Base-by-base conservation (phyloP, 2,329 filamentous ascomycete genomes). In the Aotearoamyces nothofagi region DNA sequence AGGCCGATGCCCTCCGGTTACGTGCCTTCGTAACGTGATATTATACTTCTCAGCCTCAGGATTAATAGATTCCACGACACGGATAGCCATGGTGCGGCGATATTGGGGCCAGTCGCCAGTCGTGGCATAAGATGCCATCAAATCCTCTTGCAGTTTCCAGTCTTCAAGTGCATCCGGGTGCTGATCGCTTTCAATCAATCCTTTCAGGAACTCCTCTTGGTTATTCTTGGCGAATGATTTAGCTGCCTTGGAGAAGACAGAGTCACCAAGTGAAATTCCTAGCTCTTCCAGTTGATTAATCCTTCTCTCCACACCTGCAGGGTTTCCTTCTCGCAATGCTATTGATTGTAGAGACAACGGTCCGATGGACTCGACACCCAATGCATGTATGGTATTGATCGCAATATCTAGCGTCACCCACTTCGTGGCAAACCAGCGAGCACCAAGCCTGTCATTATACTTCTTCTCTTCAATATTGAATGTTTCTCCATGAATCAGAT, bases 341-440 rank as follows among this genome's bases (percentile, higher is more conserved):
- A 93, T 70, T 25, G 86, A 76, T 38, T 84, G 78, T 12, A 93
- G 49, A 4, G 82, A 78, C 11, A 78, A 56, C 0, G 83, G 77
- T 0, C 84, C 84, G 36, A 93, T 76, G 19, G 61, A 57, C 26
- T 69, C 61, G 4, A 92, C 58, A 2, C 79, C 79, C 29, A 92
- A 66, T 42, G 78, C 69, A 32, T 66, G 61, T 11, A 90, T 57
- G 5, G 79, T 64, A 17, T 67, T 67, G 31, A 92, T 69, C 15
- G 82, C 70, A 39, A 77, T 67, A 32, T 86, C 72, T 7, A 84
- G 58, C 1, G 75, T 69, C 13, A 90, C 64, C 50, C 80, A 78
- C 33, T 62, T 75, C 2, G 74, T 78, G 7, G 84, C 84, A 47
- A 93, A 86, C 56, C 83, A 72, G 37, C 75, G 69, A n/a, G 84